Evolutionary conservation across 1,284 basidiomycete species (phyloP).

Genomic region (Ganoderma sinense): DNA sequence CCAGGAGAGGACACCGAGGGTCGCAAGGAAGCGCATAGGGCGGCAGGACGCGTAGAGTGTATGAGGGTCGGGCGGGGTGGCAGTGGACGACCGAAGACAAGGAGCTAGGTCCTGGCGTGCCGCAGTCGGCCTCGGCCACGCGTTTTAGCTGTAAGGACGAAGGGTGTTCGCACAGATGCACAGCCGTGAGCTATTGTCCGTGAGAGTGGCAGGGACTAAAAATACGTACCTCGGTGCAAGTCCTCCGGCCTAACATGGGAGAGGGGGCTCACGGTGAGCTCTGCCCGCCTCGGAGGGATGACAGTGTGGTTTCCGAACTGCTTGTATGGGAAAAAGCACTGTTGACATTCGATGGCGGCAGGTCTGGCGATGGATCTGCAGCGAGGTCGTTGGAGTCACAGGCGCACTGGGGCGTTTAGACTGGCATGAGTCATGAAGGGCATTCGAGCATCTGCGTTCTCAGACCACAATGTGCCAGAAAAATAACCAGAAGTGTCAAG

Average conservation of each 20-base stretch:
- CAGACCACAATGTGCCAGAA: background rate
- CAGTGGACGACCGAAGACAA: slow-evolving; percentile 1
- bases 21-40: background rate
- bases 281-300: background rate
- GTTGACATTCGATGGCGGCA: background rate
- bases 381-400: background rate
- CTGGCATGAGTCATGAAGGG: background rate
- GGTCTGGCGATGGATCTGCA: background rate
- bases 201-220: background rate
- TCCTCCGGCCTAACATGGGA: background rate
- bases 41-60: background rate
- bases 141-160: background rate
- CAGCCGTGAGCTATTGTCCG: background rate
- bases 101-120: background rate
- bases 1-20: slow-evolving; percentile 1
- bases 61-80: background rate
- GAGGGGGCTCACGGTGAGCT: background rate
- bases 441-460: background rate
- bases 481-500: background rate
- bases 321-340: background rate
- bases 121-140: background rate
- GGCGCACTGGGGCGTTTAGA: background rate
- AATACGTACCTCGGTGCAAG: background rate
- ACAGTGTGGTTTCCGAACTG: background rate
- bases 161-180: background rate